Base-by-base conservation (phyloP, 495 filamentous ascomycete species). In the Bacidia rubella region DNA sequence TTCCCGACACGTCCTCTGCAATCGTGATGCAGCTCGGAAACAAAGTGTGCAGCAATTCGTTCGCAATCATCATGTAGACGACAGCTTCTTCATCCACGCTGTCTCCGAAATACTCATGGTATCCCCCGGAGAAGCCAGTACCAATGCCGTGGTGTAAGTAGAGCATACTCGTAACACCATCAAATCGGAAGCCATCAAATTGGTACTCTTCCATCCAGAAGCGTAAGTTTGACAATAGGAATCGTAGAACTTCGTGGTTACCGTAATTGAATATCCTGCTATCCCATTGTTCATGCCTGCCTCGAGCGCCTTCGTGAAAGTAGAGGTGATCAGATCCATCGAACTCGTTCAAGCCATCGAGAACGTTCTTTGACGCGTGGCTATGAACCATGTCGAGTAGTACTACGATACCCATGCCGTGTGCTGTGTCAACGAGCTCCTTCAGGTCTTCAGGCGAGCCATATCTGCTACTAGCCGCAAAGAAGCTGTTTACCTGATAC, bases 131-230 rank as follows among this genome's bases (percentile, higher is more conserved):
- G 65, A 98, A 98, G 41, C 93, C 92, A 45, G 89, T 96, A 42
- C 93, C 92, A 68, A 98, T 96, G 29, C 92, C 92, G 65, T 98
- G 92, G 65, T 98, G 90, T 11, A 70, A 70, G 64, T 98, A 98
- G 53, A 98, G 82, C 85, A 98, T 98, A 65, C 89, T 95, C 12
- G 92, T 97, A 32, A 98, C 92, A 55, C 92, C 92, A 63, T 98
- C 92, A 63, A 98, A 98, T 43, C 92, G 78, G 75, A 97, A 98
- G 20, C 92, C 92, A 63, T 97, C 92, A 65, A 98, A 96, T 46
- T 77, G 66, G 62, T 96, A 98, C 64, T 96, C 90, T 52, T 98
- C 92, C 90, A 98, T 96, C 86, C 93, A 98, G 72, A 95, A 98
- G 22, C 93, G 78, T 53, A 98, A 73, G 65, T 98, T 98, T 67